These are phyloP conservation scores for Talaromyces proteolyticus DNA, from an alignment of 495 filamentous ascomycete species.

Conservation along the genomic window DNA sequence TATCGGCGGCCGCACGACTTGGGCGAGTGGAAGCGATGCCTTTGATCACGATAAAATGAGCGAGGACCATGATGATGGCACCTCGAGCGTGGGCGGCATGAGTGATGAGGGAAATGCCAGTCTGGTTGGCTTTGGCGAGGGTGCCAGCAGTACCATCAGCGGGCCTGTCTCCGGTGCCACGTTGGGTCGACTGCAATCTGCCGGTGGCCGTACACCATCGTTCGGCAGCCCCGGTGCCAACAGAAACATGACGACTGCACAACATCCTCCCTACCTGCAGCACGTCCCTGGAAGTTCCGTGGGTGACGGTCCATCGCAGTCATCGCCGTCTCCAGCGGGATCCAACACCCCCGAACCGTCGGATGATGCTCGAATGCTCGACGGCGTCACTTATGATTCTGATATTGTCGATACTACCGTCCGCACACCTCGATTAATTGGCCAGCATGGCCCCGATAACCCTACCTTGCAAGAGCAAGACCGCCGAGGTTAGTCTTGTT, in stretches of 20 bases:
- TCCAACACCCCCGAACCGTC: slow-evolving; percentile 34
- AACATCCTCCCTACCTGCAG: slow-evolving; percentile 7
- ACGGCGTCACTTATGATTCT: slow-evolving; percentile 51
- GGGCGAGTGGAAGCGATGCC: slow-evolving; percentile 59
- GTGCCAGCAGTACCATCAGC: slow-evolving; percentile 70
- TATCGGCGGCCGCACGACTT: slow-evolving; percentile 68
- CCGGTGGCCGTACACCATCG: slow-evolving; percentile 23
- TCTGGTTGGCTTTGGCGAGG: slow-evolving; percentile 83
- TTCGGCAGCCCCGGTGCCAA: slow-evolving; percentile 28
- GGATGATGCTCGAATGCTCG: slow-evolving; percentile 44
- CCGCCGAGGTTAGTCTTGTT: too few relatives aligned
- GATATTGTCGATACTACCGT: slow-evolving; percentile 48
- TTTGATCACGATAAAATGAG: slow-evolving; percentile 67
- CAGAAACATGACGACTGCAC: slow-evolving; percentile 11
- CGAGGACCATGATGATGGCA: slow-evolving; percentile 59
- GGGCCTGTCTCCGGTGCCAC: slow-evolving; percentile 54
- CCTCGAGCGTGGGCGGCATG: slow-evolving; percentile 59
- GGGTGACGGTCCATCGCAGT: slow-evolving; percentile 11
- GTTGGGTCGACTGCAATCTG: slow-evolving; percentile 26
- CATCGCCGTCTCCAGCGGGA: slow-evolving; percentile 25
- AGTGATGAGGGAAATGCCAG: slow-evolving; percentile 72
- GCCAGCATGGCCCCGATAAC: slow-evolving; percentile 14
- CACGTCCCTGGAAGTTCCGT: slow-evolving; percentile 23
- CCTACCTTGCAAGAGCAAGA: neutral
- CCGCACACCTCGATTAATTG: slow-evolving; percentile 32